These are phyloP conservation scores for Pichia pseudocactophila DNA, from an alignment of 805 yeast genomes.

Conservation along the genomic window DNA sequence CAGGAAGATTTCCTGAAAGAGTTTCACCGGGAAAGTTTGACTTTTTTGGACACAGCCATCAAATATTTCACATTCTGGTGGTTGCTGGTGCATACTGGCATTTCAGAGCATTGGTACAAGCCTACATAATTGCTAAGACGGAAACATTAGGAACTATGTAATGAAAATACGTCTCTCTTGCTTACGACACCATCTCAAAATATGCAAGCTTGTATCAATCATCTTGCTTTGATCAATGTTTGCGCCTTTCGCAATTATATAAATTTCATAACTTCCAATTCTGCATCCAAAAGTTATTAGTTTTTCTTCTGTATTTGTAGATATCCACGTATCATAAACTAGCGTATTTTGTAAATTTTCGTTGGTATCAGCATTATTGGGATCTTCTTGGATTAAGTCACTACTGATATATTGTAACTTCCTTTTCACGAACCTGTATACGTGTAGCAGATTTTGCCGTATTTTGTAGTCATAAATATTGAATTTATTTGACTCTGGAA, in stretches of 20 bases:
- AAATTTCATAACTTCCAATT: slow-evolving; percentile 46
- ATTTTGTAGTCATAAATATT: slow-evolving; percentile 11
- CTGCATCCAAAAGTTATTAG: slow-evolving; percentile 19
- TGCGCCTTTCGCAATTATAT: slow-evolving; percentile 49
- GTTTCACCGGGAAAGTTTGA: slow-evolving; percentile 56
- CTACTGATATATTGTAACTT: slow-evolving; percentile 1
- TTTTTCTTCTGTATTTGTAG: slow-evolving; percentile 9
- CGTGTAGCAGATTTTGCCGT: slow-evolving; percentile 20
- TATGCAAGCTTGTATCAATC: slow-evolving; percentile 50
- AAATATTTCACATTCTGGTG: slow-evolving; percentile 70
- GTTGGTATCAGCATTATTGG: neutral
- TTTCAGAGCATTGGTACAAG: slow-evolving; percentile 48
- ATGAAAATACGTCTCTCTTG: slow-evolving; percentile 66
- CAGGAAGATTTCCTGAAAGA: slow-evolving; percentile 70
- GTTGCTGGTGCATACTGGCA: slow-evolving; percentile 73
- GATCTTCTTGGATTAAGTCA: slow-evolving; percentile 2
- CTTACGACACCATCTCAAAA: slow-evolving; percentile 69
- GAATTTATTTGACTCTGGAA: slow-evolving; percentile 17
- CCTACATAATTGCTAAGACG: slow-evolving; percentile 44
- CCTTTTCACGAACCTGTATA: slow-evolving; percentile 19
- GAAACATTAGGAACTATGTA: slow-evolving; percentile 21
- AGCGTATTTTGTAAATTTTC: neutral
- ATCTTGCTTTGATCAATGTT: slow-evolving; percentile 41
- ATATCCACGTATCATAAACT: slow-evolving; percentile 5
- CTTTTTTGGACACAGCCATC: slow-evolving; percentile 74